These are phyloP conservation scores for Hyaloperonospora brassicae DNA, from an alignment of 352 stramenopile genomes.

Conservation along the genomic window DNA sequence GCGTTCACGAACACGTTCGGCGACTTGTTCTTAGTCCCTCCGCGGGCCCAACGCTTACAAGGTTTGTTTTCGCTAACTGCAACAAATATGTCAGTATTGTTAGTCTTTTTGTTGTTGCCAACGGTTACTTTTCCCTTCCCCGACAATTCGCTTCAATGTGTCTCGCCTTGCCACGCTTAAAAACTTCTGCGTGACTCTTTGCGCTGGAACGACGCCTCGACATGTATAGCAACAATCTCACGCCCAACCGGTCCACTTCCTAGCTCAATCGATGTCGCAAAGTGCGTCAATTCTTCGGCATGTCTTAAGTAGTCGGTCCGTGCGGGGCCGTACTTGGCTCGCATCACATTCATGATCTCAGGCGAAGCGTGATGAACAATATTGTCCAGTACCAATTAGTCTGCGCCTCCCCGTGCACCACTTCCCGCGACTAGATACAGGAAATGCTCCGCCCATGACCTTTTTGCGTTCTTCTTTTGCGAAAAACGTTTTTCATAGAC, in stretches of 20 bases:
- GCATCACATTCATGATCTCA: too few relatives aligned
- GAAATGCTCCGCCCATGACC: slow-evolving; percentile 5
- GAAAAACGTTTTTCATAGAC: slow-evolving; percentile 1
- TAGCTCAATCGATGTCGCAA: slow-evolving; percentile 1
- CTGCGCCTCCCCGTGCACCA: background rate
- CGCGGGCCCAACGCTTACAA: background rate
- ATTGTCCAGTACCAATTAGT: slow-evolving; percentile 5
- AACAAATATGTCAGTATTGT: background rate
- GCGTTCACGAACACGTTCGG: background rate
- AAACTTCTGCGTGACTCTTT: too few relatives aligned
- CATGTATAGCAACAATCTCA: background rate
- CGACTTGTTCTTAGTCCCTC: background rate
- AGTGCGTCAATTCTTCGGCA: slow-evolving; percentile 1
- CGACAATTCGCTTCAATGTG: too few relatives aligned
- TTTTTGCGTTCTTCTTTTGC: background rate
- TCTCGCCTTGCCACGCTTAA: too few relatives aligned
- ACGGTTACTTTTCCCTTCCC: background rate
- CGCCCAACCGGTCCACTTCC: background rate
- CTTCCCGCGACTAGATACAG: background rate
- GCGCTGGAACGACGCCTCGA: too few relatives aligned
- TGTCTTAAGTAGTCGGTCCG: slow-evolving; percentile 5
- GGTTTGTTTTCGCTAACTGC: too few relatives aligned
- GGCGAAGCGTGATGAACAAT: too few relatives aligned
- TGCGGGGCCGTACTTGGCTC: background rate
- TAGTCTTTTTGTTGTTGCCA: background rate